Conservation (phyloP, 2,329 filamentous ascomycete genomes). For the Colletotrichum destructivum region DNA sequence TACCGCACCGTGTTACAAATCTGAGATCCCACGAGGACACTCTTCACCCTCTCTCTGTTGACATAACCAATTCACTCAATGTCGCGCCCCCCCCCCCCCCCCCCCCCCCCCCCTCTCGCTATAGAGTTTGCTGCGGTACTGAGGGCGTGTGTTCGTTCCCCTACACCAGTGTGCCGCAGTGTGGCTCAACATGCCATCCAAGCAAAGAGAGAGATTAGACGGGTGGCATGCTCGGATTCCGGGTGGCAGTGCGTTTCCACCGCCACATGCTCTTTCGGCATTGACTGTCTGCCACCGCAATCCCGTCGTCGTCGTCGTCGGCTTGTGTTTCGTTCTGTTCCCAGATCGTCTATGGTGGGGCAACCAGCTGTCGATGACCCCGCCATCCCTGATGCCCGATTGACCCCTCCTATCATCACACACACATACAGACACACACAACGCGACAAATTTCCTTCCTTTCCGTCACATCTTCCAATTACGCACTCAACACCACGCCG, state of each 20-base stretch:
- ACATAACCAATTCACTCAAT: no score
- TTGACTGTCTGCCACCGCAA: background rate
- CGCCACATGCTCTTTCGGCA: background rate
- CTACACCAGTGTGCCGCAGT: background rate
- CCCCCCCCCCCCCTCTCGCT: background rate
- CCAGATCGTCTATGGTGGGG: conserved; percentile 8
- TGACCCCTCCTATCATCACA: background rate
- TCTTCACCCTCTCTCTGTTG: no score
- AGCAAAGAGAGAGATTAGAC: background rate
- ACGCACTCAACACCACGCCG: background rate
- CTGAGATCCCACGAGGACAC: no score
- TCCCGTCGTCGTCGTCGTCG: background rate
- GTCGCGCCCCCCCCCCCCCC: no score
- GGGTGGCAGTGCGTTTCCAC: conserved; percentile 7
- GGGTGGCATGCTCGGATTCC: background rate
- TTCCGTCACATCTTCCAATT: background rate
- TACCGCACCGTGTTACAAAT: background rate
- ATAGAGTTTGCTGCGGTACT: background rate
- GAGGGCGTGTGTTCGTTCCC: background rate
- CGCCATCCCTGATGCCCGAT: conserved; percentile 11
- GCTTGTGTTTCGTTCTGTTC: background rate
- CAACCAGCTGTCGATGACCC: conserved; percentile 9
- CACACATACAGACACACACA: background rate
- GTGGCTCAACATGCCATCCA: conserved; percentile 17
- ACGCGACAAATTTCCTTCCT: conserved; percentile 1